Evolutionary conservation across 2,329 filamentous ascomycete genomes (phyloP), one percentile per base, ranked within the genome.

Genomic region (Aspergillus sp.): DNA sequence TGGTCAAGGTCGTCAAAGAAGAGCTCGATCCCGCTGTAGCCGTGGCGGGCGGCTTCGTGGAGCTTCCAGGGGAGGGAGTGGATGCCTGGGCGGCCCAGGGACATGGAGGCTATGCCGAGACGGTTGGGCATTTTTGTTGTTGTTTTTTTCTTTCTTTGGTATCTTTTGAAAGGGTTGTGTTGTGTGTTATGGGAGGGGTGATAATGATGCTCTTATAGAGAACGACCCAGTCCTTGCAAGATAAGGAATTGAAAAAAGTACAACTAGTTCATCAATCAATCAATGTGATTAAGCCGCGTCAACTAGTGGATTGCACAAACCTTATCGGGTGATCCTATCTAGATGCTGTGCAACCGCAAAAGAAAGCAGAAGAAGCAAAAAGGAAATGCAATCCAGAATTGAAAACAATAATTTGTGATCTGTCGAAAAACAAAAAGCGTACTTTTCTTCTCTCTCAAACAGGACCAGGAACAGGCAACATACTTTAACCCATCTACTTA

Each of bases 41-140:
- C 72, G 57, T 74, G 64, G 4, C 57, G 79, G 5, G 84, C 79
- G 9, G 90, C 90, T 78, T 87, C 84, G 70, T 87, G 82, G 52
- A 94, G 83, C 71, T 92, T 94, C 70, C 84, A 78, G 1, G 81
- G 75, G 21, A 94, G 81, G 28, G 81, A 79, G 74, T 94, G 91
- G 64, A 89, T 86, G 70, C 88, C 89, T 68, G 86, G 87, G 45
- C 89, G 87, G 45, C 91, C 90, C 1, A 94, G 82, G 52, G 89
- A 92, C 83, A 92, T 91, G 63, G 89, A 90, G 60, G 87, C 87
- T 70, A 94, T 92, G 41, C 83, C 89, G 65, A 89, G 83, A 50
- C 66, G 69, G 63, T 71, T 71, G 59, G 59, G 59, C 69, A 72
- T 74, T 57, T 58, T n/a, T n/a, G n/a, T n/a, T 62, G 41, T 32